phyloP scores from a whole-genome alignment of 139 green algal genomes.

The Chlamydomonas sphaeroides region DNA sequence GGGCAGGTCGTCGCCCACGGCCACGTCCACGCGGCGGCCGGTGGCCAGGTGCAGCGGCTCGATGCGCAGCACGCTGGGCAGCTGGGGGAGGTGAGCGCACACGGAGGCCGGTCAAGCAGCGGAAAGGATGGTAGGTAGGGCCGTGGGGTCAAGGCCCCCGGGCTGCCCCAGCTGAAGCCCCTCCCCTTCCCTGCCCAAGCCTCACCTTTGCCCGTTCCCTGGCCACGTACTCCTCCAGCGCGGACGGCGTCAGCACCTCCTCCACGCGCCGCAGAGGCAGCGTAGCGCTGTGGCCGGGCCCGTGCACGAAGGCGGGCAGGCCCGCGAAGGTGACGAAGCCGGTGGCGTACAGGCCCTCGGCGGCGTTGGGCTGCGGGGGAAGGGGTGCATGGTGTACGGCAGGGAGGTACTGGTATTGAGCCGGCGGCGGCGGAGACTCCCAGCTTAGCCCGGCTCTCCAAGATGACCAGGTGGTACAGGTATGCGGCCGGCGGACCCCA shows the following conservation, averaged over 20 bases:
- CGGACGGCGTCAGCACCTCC: conserved; percentile 45
- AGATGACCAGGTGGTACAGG: too few species aligned
- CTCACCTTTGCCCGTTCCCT: conserved; percentile 68
- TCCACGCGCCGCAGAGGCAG: conserved; percentile 70
- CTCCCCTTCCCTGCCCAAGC: too few species aligned
- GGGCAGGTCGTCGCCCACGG: conserved; percentile 64
- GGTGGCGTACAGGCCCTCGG: conserved; percentile 59
- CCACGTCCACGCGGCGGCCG: conserved; percentile 45
- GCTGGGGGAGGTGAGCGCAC: conserved; percentile 45
- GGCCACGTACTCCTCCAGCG: conserved; percentile 53
- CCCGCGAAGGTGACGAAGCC: conserved; percentile 65
- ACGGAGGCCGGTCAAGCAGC: too few species aligned
- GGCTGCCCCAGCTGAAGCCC: too few species aligned
- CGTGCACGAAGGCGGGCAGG: conserved; percentile 70
- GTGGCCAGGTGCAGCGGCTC: conserved; percentile 67
- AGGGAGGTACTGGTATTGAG: too few species aligned
- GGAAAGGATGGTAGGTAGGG: too few species aligned
- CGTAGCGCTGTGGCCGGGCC: conserved; percentile 42
- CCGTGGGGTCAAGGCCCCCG: too few species aligned
- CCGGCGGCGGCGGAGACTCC: too few species aligned
- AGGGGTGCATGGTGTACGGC: too few species aligned
- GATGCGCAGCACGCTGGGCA: conserved; percentile 58
- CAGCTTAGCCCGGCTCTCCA: too few species aligned
- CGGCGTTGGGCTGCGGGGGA: conserved; percentile 30
- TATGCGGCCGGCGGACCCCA: too few species aligned